Conservation (phyloP, 2,329 filamentous ascomycete species). For the Aureobasidium lini region DNA sequence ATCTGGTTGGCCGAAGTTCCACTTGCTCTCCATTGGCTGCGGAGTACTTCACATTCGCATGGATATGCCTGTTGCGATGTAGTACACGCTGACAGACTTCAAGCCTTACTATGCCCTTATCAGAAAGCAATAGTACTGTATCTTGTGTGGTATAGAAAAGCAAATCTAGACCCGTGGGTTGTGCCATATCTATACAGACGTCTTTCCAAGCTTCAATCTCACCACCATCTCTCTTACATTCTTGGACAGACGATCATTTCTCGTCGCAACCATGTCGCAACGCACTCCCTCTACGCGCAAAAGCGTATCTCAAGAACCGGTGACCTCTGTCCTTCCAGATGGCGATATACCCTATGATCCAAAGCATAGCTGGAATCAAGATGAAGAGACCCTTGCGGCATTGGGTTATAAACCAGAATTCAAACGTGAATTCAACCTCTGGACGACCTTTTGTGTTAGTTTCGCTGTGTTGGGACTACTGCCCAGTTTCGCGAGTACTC, state of each 20-base stretch:
- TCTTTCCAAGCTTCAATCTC: neutral
- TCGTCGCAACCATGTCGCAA: neutral
- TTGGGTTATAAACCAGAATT: slow-evolving; percentile 58
- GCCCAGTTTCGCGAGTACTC: slow-evolving; percentile 63
- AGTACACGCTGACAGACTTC: neutral
- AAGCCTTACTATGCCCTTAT: neutral
- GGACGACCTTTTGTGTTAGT: slow-evolving; percentile 67
- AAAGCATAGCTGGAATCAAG: slow-evolving; percentile 40
- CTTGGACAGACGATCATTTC: neutral
- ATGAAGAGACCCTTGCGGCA: slow-evolving; percentile 55
- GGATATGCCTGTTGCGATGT: neutral
- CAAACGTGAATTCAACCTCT: slow-evolving; percentile 64
- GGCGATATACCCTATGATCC: slow-evolving; percentile 43
- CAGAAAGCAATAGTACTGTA: neutral
- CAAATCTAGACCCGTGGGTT: neutral
- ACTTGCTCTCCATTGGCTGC: neutral
- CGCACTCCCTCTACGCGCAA: neutral
- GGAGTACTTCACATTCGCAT: neutral
- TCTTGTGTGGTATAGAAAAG: too few species aligned
- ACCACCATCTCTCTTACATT: too few species aligned
- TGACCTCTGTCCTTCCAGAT: slow-evolving; percentile 43
- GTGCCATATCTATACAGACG: neutral
- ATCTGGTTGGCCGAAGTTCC: neutral
- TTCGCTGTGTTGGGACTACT: slow-evolving; percentile 66
- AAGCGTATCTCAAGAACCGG: slow-evolving; percentile 40